Evolutionary conservation across 2,329 filamentous ascomycete species (phyloP).

Genomic region (Diaporthe aspalathi): DNA sequence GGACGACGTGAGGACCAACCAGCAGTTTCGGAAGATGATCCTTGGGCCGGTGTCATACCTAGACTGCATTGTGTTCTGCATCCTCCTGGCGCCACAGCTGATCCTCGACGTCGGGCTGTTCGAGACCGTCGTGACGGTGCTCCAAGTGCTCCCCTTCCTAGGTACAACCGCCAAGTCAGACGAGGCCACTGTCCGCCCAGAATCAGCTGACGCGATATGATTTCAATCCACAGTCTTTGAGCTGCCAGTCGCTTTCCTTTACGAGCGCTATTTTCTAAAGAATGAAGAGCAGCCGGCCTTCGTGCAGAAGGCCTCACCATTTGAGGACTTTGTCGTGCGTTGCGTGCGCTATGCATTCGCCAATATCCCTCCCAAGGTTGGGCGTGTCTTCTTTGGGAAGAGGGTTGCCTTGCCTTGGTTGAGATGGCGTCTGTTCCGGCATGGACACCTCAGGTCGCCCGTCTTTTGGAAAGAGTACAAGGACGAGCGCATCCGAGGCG

Average conservation of each 20-base stretch:
- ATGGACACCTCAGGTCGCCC: constrained; percentile 73
- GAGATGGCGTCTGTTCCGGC: constrained; percentile 78
- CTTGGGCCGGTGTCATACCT: constrained; percentile 79
- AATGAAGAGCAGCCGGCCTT: constrained; percentile 66
- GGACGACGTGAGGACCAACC: too few species aligned
- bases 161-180: constrained; percentile 56
- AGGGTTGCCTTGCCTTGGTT: constrained; percentile 79
- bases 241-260: constrained; percentile 69
- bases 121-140: constrained; percentile 65
- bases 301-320: constrained; percentile 75
- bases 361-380: constrained; percentile 74
- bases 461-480: constrained; percentile 71
- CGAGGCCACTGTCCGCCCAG: not conserved
- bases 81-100: constrained; percentile 78
- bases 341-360: constrained; percentile 84
- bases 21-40: constrained; percentile 66
- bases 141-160: constrained; percentile 76
- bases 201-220: not conserved
- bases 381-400: constrained; percentile 82
- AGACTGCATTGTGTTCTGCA: constrained; percentile 79
- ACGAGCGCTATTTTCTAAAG: constrained; percentile 64
- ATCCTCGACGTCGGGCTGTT: constrained; percentile 74
- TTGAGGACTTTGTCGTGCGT: constrained; percentile 81
- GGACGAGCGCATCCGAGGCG: constrained; percentile 67
- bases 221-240: constrained; percentile 58